A percentile compares a stretch with the other conserved stretches of the same genome.
Evolutionary conservation across 2,329 filamentous ascomycete genomes (phyloP).

Genomic region (Coniella vitis): DNA sequence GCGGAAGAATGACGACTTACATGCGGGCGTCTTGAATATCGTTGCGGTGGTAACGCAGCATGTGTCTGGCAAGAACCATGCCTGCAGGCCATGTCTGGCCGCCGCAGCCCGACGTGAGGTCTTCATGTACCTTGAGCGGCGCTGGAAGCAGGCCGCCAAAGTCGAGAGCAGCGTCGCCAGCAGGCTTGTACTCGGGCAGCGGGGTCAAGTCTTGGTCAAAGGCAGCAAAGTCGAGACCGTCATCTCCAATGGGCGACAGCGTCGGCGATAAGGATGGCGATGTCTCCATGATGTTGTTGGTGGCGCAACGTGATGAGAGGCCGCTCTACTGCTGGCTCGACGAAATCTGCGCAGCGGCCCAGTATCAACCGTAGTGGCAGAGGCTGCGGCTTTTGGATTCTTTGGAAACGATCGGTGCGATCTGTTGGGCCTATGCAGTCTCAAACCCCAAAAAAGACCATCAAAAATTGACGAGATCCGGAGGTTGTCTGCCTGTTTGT

Average conservation of each 20-base stretch:
- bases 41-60: constrained; percentile 67
- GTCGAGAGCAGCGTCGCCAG: constrained; percentile 44
- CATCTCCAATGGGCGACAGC: background rate
- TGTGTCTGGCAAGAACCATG: constrained; percentile 78
- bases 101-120: constrained; percentile 81
- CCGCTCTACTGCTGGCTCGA: background rate
- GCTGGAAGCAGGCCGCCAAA: constrained; percentile 69
- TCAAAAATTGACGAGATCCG: no score
- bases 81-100: constrained; percentile 94
- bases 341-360: no score
- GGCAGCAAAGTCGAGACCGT: constrained; percentile 42
- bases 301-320: background rate
- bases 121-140: constrained; percentile 73
- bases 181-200: constrained; percentile 51
- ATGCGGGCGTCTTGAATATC: constrained; percentile 62
- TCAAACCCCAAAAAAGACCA: background rate
- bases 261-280: constrained; percentile 33
- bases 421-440: background rate
- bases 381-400: no score
- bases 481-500: no score
- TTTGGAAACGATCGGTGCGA: no score
- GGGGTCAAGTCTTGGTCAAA: constrained; percentile 52
- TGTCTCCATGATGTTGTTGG: constrained; percentile 3
- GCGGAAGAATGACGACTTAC: constrained; percentile 41
- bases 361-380: no score